Evolutionary conservation across 2,329 filamentous ascomycete species (phyloP).

Genomic region (Nemania bipapillata): DNA sequence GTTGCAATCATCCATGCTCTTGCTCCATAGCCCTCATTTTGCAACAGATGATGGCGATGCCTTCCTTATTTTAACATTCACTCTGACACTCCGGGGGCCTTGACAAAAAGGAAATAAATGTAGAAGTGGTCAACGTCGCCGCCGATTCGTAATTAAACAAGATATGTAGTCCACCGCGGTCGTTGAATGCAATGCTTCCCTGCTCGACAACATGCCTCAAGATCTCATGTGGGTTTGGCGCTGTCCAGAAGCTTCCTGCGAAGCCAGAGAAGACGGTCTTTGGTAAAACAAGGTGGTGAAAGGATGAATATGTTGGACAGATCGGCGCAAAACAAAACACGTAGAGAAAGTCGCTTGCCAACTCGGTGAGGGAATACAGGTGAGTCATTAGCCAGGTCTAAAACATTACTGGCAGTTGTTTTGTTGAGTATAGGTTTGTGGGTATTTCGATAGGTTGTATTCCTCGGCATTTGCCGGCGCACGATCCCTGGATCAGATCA

Average conservation of each 20-base stretch:
- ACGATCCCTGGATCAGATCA: conserved; percentile 74
- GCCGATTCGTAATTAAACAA: conserved; percentile 63
- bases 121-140: conserved; percentile 48
- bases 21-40: conserved; percentile 34
- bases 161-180: conserved; percentile 60
- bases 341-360: conserved; percentile 48
- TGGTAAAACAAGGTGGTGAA: conserved; percentile 43
- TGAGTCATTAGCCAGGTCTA: conserved; percentile 51
- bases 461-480: conserved; percentile 21
- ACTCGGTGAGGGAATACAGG: conserved; percentile 46
- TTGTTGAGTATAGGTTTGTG: conserved; percentile 43
- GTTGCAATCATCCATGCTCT: conserved; percentile 41
- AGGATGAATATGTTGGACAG: conserved; percentile 41
- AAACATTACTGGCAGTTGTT: conserved; percentile 49
- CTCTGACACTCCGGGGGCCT: conserved; percentile 44
- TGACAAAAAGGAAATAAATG: conserved; percentile 47
- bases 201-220: conserved; percentile 42
- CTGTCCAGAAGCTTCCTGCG: conserved; percentile 42
- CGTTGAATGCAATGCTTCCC: conserved; percentile 49
- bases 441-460: conserved; percentile 42
- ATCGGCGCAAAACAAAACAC: conserved; percentile 49
- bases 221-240: conserved; percentile 41
- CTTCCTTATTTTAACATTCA: conserved; percentile 42
- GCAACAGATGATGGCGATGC: conserved; percentile 35
- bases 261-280: conserved; percentile 40